Conservation (phyloP, 306 rosid species). For the Castanea crenata region DNA sequence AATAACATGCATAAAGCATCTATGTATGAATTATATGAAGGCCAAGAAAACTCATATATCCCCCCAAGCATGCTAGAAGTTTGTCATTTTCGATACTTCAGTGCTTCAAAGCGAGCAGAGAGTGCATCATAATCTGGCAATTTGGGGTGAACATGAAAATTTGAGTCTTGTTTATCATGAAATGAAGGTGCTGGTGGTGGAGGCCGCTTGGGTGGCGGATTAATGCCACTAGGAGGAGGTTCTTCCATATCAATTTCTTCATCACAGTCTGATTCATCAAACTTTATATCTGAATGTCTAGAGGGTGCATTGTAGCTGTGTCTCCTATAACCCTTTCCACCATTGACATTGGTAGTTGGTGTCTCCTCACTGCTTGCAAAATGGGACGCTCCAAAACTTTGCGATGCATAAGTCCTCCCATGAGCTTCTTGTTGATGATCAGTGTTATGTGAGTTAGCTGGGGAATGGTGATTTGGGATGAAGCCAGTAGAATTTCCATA, state of each 20-base stretch:
- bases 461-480: constrained; percentile 23
- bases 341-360: constrained; percentile 16
- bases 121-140: constrained; percentile 85
- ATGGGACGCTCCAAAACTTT: constrained; percentile 49
- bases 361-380: constrained; percentile 33
- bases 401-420: constrained; percentile 34
- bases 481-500: constrained; percentile 18
- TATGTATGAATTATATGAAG: constrained; percentile 12
- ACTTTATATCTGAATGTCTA: constrained; percentile 58
- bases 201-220: constrained; percentile 50
- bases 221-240: constrained; percentile 30
- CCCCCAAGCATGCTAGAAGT: no score
- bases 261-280: constrained; percentile 80
- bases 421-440: constrained; percentile 30
- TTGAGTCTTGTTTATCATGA: constrained; percentile 31
- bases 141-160: constrained; percentile 66
- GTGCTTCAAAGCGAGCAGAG: constrained; percentile 86
- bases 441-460: constrained; percentile 24
- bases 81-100: constrained; percentile 68
- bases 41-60: no score
- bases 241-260: constrained; percentile 63
- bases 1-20: constrained; percentile 13
- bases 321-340: constrained; percentile 51
- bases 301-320: constrained; percentile 65
- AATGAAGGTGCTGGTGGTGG: constrained; percentile 61